Percentiles rank a stretch among this genome's conserved stretches.
phyloP scores from a whole-genome alignment of 2,329 filamentous ascomycete species.

The Neopestalotiopsis sp. region DNA sequence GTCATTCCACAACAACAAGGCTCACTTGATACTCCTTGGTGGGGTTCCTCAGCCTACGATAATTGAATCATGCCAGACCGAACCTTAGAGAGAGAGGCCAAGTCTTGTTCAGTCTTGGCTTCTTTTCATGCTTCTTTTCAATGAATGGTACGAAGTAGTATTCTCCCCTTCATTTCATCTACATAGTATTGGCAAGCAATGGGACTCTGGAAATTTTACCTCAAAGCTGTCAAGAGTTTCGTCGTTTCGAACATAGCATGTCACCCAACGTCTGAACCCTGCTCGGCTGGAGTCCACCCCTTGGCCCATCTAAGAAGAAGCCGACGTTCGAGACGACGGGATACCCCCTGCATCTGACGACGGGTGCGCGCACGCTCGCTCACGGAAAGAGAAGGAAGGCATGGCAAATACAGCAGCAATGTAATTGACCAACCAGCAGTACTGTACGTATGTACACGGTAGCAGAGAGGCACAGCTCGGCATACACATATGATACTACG shows the following conservation, averaged over 20 bases:
- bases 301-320: not conserved
- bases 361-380: not conserved
- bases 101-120: not conserved
- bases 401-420: not conserved
- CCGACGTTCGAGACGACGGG: not conserved
- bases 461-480: not conserved
- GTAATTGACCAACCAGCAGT: not conserved
- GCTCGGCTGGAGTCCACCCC: not conserved
- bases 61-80: not conserved
- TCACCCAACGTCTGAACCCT: not conserved
- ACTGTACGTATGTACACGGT: not conserved
- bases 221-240: not conserved
- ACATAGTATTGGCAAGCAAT: not conserved
- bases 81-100: not conserved
- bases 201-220: not conserved
- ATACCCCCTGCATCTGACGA: not conserved
- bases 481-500: not conserved
- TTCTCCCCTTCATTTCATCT: not conserved
- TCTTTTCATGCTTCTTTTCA: not conserved
- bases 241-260: constrained; percentile 4
- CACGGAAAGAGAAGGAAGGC: not conserved
- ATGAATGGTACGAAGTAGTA: too few species aligned
- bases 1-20: not conserved
- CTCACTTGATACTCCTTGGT: not conserved
- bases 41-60: not conserved